Evolutionary conservation across 1,139 yeast species (phyloP), one percentile per base, ranked within the genome.

Genomic region (Saccharomycopsis hybrid): DNA sequence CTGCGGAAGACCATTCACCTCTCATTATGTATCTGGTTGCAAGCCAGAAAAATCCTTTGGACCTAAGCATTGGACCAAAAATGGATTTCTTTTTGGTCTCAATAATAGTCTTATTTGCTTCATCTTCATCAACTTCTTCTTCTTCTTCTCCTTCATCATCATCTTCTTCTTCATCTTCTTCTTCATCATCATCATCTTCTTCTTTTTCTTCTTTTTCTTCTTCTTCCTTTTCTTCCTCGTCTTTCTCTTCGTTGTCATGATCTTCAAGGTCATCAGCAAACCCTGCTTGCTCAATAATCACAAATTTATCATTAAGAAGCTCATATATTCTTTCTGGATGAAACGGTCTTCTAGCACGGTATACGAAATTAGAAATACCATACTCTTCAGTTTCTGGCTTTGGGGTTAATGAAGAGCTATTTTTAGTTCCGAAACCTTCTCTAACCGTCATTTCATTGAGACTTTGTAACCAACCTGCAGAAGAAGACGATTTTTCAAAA

Each of bases 401-500:
- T 29, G 67, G 67, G 0, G 64, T 48, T 43, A 57, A 45, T 28
- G 55, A 55, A 28, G 58, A 47, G 25, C 57, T 55, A 2, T 55
- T 54, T 42, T 61, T 59, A 25, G 57, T 58, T 2, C 71, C 72
- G 55, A 58, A 65, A 2, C 71, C 72, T 31, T 69, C 68, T 52
- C 72, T 61, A 3, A 62, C 60, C 8, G 62, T 65, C 69, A 71
- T 68, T 54, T 71, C 74, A 49, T 70, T 65, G 29, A 72, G 60
- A 54, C 73, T 69, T 52, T 68, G 71, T 43, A 72, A 60, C 76
- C 76, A 72, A 3, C 76, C 76, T 4, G 76, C 72, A n/a, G 74
- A 66, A 1, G 72, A 60, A 5, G 71, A 58, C 0, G 74, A 73
- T 43, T 66, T 68, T 31, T 71, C 73, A 58, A 69, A 72, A 46